Percentiles rank a stretch among this genome's conserved stretches.
phyloP scores from a whole-genome alignment of 2,329 filamentous ascomycete genomes.

The Chaetomiaceae sp. region DNA sequence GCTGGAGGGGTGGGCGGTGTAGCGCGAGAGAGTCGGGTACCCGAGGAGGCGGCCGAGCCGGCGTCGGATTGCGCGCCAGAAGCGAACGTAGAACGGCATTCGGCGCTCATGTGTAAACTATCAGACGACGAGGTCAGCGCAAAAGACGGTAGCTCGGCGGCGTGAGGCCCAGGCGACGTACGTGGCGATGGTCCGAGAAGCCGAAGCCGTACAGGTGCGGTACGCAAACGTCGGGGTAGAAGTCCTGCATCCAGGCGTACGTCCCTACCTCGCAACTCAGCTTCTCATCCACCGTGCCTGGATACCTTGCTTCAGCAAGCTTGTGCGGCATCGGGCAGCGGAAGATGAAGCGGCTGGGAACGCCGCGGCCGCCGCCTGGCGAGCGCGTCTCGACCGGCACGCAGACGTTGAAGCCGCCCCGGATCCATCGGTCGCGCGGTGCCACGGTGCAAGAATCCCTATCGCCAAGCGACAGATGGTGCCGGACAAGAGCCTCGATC shows the following conservation, averaged over 20 bases:
- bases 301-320: slow-evolving; percentile 34
- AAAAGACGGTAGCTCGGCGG: not conserved
- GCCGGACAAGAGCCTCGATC: slow-evolving; percentile 12
- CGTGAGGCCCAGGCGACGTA: not conserved
- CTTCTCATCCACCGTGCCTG: slow-evolving; percentile 42
- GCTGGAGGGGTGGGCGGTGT: slow-evolving; percentile 1
- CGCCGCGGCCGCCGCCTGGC: not conserved
- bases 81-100: slow-evolving; percentile 9
- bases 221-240: not conserved
- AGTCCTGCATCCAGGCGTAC: slow-evolving; percentile 7
- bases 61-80: not conserved
- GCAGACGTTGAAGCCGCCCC: slow-evolving; percentile 36
- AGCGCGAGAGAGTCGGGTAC: slow-evolving; percentile 9
- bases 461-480: slow-evolving; percentile 27
- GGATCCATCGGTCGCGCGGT: slow-evolving; percentile 27
- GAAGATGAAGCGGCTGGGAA: slow-evolving; percentile 20
- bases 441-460: slow-evolving; percentile 8
- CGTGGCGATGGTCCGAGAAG: slow-evolving; percentile 1
- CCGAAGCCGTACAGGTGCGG: slow-evolving; percentile 7
- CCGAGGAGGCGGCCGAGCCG: not conserved
- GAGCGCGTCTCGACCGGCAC: slow-evolving; percentile 27
- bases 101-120: slow-evolving; percentile 11
- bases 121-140: not conserved
- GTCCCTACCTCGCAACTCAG: slow-evolving; percentile 21
- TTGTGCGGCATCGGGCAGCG: slow-evolving; percentile 34